phyloP scores from a whole-genome alignment of 202 grass and related monocot genomes.

The Schoenoplectus tabernaemontani region DNA sequence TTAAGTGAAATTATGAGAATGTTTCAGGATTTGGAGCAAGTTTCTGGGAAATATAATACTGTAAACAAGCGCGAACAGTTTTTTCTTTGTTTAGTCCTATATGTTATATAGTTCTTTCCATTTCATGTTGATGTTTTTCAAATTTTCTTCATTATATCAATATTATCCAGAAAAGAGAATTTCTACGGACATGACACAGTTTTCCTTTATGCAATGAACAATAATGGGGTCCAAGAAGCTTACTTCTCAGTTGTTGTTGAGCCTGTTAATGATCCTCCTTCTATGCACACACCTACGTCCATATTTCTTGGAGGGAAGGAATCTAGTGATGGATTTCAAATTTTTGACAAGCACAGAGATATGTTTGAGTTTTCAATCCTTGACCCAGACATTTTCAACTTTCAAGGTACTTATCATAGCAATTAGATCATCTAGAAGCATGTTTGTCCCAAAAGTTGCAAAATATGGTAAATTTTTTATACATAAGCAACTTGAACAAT shows the following conservation, averaged over 20 bases:
- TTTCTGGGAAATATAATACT: background rate
- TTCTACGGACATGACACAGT: constrained; percentile 67
- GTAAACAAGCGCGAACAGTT: background rate
- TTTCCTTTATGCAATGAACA: constrained; percentile 34
- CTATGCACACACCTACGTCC: constrained; percentile 53
- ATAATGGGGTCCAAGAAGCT: constrained; percentile 38
- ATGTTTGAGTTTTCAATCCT: constrained; percentile 47
- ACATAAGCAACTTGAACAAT: background rate
- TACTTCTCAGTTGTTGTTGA: constrained; percentile 43
- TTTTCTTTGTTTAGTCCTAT: background rate
- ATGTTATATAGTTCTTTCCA: background rate
- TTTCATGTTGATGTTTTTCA: background rate
- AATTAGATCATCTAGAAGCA: background rate
- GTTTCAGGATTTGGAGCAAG: background rate
- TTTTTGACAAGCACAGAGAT: constrained; percentile 59
- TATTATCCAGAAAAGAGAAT: constrained; percentile 49
- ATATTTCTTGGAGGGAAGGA: constrained; percentile 46
- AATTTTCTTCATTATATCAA: constrained; percentile 9
- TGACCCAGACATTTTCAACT: constrained; percentile 55
- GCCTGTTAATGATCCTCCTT: constrained; percentile 64
- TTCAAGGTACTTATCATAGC: constrained; percentile 40
- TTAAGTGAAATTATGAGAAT: background rate
- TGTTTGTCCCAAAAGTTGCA: background rate
- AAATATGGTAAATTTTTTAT: background rate
- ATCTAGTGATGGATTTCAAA: constrained; percentile 38